A percentile compares a stretch with the other conserved stretches of the same genome.
phyloP scores from a whole-genome alignment of 1,284 basidiomycete species.

The Cyathus olla region DNA sequence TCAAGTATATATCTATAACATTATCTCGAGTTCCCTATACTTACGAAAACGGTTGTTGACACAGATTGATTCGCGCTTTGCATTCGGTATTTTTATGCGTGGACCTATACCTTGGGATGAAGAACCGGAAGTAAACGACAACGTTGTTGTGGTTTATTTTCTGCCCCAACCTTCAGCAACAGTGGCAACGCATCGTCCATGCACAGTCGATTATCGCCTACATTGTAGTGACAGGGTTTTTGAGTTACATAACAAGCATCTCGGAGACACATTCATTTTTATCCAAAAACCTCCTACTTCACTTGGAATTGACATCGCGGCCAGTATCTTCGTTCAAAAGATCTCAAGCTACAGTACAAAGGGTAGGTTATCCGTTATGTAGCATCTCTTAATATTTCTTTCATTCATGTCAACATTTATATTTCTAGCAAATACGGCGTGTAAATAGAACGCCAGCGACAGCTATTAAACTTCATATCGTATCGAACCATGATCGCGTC shows the following conservation, averaged over 20 bases:
- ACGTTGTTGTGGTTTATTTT: slow-evolving; percentile 73
- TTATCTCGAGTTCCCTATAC: slow-evolving; percentile 65
- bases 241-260: slow-evolving; percentile 66
- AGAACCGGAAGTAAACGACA: slow-evolving; percentile 65
- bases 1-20: slow-evolving; percentile 55
- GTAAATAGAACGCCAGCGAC: slow-evolving; percentile 61
- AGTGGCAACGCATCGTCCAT: slow-evolving; percentile 60
- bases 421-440: slow-evolving; percentile 66
- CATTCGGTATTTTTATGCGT: too few relatives aligned
- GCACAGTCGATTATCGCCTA: slow-evolving; percentile 63
- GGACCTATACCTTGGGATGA: too few relatives aligned
- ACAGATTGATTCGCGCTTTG: slow-evolving; percentile 63
- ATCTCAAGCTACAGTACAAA: slow-evolving; percentile 64
- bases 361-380: too few relatives aligned
- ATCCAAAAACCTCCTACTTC: slow-evolving; percentile 62
- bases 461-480: slow-evolving; percentile 71
- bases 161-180: slow-evolving; percentile 61
- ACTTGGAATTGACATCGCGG: slow-evolving; percentile 58
- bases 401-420: neutral
- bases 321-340: slow-evolving; percentile 72
- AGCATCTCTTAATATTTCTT: too few relatives aligned
- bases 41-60: slow-evolving; percentile 71
- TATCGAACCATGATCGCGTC: slow-evolving; percentile 73
- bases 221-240: slow-evolving; percentile 64
- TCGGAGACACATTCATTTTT: slow-evolving; percentile 68